Percentiles rank a stretch among this genome's conserved stretches.
phyloP scores from a whole-genome alignment of 805 yeast genomes.

The Priceomyces haplophilus region DNA sequence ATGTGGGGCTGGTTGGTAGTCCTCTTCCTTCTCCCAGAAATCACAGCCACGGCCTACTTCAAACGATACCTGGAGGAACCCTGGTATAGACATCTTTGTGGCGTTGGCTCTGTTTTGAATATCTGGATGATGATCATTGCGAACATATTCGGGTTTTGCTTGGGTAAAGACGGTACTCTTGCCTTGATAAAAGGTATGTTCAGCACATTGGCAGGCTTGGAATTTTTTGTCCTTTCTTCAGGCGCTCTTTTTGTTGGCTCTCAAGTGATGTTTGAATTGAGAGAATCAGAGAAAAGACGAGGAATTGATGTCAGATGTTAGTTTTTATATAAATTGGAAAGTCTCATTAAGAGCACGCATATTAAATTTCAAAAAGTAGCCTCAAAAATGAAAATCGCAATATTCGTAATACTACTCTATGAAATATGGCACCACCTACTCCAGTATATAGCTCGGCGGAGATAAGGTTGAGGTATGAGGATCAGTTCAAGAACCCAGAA shows the following conservation, averaged over 20 bases:
- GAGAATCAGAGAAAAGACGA: constrained; percentile 79
- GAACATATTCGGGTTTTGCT: constrained; percentile 89
- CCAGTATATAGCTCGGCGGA: constrained; percentile 35
- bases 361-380: background rate
- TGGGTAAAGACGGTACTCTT: constrained; percentile 82
- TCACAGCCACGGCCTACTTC: constrained; percentile 52
- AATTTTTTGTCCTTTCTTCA: constrained; percentile 60
- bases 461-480: constrained; percentile 21
- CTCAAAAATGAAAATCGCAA: constrained; percentile 1
- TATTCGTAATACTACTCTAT: background rate
- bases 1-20: constrained; percentile 97
- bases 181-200: constrained; percentile 67
- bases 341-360: background rate
- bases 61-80: constrained; percentile 41
- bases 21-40: constrained; percentile 82
- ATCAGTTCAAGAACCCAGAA: constrained; percentile 27
- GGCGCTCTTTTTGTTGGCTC: constrained; percentile 73
- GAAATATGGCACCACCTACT: constrained; percentile 44
- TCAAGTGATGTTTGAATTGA: constrained; percentile 90
- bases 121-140: constrained; percentile 99
- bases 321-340: background rate
- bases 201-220: constrained; percentile 64
- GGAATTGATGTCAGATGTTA: constrained; percentile 82
- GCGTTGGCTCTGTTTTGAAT: constrained; percentile 81
- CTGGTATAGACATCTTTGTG: constrained; percentile 83